phyloP scores from a whole-genome alignment of 1,139 yeast genomes.

The Hyphopichia fennica region DNA sequence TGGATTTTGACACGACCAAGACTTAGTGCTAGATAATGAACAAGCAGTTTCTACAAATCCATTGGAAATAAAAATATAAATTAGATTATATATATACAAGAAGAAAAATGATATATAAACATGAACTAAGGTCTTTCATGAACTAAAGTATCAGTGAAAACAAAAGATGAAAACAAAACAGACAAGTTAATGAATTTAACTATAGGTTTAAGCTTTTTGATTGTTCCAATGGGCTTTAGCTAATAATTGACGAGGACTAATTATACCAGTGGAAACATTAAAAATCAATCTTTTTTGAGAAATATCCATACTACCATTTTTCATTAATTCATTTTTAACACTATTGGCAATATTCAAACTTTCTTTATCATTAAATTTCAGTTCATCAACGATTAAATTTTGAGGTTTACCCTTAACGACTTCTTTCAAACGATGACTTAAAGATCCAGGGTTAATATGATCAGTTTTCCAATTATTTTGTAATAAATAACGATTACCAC shows the following conservation, averaged over 20 bases:
- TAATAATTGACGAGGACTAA: slow-evolving; percentile 25
- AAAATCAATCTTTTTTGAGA: slow-evolving; percentile 28
- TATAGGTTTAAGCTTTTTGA: slow-evolving; percentile 4
- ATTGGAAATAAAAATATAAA: no score
- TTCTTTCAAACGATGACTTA: slow-evolving; percentile 21
- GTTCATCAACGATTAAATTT: slow-evolving; percentile 10
- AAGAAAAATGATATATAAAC: no score
- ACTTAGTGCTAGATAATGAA: no score
- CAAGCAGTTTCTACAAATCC: no score
- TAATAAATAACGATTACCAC: slow-evolving; percentile 32
- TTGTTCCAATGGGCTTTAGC: slow-evolving; percentile 34
- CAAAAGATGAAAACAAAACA: not conserved
- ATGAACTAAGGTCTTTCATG: no score
- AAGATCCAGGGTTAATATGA: slow-evolving; percentile 4
- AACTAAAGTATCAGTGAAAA: no score
- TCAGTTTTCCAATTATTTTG: slow-evolving; percentile 31
- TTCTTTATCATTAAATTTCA: slow-evolving; percentile 8
- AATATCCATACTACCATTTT: slow-evolving; percentile 31
- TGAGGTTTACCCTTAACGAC: slow-evolving; percentile 37
- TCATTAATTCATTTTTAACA: slow-evolving; percentile 23
- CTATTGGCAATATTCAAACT: slow-evolving; percentile 16
- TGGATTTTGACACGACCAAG: no score
- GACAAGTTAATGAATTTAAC: not conserved
- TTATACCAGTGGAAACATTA: slow-evolving; percentile 29
- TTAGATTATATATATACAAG: no score